Evolutionary conservation across 768 basidiomycete species (phyloP).

Genomic region (Lactarius hengduanensis): DNA sequence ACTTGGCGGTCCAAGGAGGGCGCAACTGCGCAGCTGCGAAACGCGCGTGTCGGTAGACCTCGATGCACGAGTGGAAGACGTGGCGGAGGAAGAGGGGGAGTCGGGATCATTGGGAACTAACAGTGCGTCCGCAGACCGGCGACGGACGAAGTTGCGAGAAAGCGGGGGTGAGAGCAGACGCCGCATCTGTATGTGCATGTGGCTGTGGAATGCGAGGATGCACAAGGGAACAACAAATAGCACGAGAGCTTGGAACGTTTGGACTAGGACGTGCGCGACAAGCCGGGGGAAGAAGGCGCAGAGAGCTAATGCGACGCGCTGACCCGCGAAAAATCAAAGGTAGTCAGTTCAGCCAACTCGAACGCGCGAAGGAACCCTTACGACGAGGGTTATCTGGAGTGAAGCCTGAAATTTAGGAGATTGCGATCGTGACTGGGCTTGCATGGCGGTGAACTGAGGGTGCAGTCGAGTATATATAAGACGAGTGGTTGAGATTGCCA

Average conservation of each 20-base stretch:
- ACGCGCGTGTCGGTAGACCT: background rate
- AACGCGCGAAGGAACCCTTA: background rate
- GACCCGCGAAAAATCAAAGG: background rate
- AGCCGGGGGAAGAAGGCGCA: background rate
- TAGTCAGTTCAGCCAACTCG: slow-evolving; percentile 7
- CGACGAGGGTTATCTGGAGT: slow-evolving; percentile 1
- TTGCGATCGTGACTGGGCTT: slow-evolving; percentile 2
- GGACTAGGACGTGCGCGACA: background rate
- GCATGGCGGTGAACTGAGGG: background rate
- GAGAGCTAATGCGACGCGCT: slow-evolving; percentile 2
- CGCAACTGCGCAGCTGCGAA: background rate
- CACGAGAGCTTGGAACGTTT: background rate
- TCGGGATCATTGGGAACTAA: no score
- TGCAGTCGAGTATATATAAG: background rate
- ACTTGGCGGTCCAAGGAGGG: background rate
- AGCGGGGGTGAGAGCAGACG: background rate
- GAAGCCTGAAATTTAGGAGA: background rate
- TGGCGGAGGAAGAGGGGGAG: no score
- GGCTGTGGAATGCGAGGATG: slow-evolving; percentile 6
- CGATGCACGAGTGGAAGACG: background rate
- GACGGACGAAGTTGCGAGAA: background rate
- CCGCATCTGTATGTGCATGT: slow-evolving; percentile 7
- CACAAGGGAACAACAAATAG: slow-evolving; percentile 14
- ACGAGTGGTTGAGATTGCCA: background rate
- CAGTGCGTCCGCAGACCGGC: background rate